These are phyloP conservation scores for Corymbia citriodora DNA, from an alignment of 441 rosid genomes.

Conservation along the genomic window DNA sequence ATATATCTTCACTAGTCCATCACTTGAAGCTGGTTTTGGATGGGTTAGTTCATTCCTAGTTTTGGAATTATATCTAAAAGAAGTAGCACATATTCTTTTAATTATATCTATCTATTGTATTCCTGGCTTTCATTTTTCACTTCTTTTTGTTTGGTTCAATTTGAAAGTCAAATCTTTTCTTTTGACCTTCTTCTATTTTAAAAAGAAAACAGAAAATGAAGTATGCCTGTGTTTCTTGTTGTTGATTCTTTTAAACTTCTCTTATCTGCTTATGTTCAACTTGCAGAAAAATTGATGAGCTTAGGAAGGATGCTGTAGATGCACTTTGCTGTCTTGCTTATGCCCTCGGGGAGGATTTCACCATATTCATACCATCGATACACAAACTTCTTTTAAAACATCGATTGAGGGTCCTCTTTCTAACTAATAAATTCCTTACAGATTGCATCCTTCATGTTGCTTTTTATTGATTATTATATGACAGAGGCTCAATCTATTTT, in stretches of 20 bases:
- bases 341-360: conserved; percentile 98
- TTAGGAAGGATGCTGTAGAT: conserved; percentile 94
- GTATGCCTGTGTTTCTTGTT: neutral
- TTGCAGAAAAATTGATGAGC: conserved; percentile 84
- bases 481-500: conserved; percentile 9
- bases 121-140: neutral
- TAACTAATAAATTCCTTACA: neutral
- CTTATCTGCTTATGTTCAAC: neutral
- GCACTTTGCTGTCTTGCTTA: conserved; percentile 98
- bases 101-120: neutral
- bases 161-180: neutral
- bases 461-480: conserved; percentile 3
- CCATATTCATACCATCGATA: conserved; percentile 91
- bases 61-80: neutral
- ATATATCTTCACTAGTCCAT: conserved; percentile 95
- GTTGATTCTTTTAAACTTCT: neutral
- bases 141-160: neutral
- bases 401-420: conserved; percentile 54
- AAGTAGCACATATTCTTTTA: neutral
- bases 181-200: neutral
- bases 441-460: neutral
- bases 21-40: conserved; percentile 97
- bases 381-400: conserved; percentile 84
- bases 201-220: neutral
- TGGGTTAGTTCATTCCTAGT: conserved; percentile 62